Base-by-base conservation (phyloP, 495 filamentous ascomycete species). In the Neurospora tetrasperma region DNA sequence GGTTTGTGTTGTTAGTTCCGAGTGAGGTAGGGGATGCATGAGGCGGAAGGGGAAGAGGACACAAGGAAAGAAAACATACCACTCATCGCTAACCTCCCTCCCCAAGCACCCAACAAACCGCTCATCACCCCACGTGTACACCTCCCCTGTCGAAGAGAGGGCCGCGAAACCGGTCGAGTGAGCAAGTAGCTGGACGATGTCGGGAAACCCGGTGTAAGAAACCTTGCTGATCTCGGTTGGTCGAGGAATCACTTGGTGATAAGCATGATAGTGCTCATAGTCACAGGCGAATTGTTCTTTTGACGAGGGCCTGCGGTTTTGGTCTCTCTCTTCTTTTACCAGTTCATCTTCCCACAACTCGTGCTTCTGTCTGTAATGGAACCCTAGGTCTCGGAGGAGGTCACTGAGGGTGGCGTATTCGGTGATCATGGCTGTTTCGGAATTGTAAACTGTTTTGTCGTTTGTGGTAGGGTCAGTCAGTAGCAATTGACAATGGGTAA, bases 71-170 rank as follows among this genome's bases (percentile, higher is more conserved):
- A 38, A 38, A 6, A 62, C 54, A 31, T 16, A 62, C 54, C 54
- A 72, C 41, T 71, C 14, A 20, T 72, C 69, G 35, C 78, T 76
- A 42, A 81, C 72, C 27, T 81, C 79, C n/a, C 86, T 78, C n/a
- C 83, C 86, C 23, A 88, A 80, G 71, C 82, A 84, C 69, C 79
- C 79, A 54, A 80, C 75, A 76, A 87, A 89, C 42, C 89, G 82
- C 43, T 83, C 81, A 72, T 91, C 89, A 18, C 89, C 89, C 86
- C 89, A 91, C 5, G 85, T 90, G 73, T 82, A 86, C 35, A 91
- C 87, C 12, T 80, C 73, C 12, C 85, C 84, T n/a, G 77, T 78
- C 6, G 79, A 69, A 6, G 83, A 82, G 69, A 90, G 81, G 69
- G 86, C 82, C 18, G 80, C 82, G 77, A 90, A 90, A 12, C 84